Conservation (phyloP, 768 basidiomycete species). For the Naganishia onofrii region DNA sequence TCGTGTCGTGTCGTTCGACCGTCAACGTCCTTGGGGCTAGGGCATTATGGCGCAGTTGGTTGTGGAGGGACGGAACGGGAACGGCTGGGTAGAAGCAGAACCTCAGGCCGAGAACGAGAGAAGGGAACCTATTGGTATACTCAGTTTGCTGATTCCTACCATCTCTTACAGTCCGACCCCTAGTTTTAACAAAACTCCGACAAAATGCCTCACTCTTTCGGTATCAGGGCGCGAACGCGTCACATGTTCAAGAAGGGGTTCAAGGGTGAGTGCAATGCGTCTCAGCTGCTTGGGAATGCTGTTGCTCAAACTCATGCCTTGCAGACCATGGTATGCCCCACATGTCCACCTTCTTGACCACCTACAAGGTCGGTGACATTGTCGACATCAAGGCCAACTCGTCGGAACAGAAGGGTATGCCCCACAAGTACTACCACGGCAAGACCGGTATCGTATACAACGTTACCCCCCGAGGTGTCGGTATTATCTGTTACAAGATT, state of each 20-base stretch:
- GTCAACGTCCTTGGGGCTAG: too few species aligned
- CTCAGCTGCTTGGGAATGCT: conserved; percentile 21
- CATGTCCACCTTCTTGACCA: conserved; percentile 86
- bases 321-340: conserved; percentile 84
- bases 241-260: conserved; percentile 99
- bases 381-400: conserved; percentile 99
- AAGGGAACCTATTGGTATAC: neutral
- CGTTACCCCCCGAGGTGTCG: conserved; percentile 89
- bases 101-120: neutral
- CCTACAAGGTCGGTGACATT: conserved; percentile 94
- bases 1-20: too few species aligned
- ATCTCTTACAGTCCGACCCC: conserved; percentile 13
- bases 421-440: conserved; percentile 57
- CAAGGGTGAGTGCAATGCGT: conserved; percentile 67
- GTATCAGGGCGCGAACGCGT: conserved; percentile 99
- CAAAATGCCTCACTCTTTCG: conserved; percentile 97
- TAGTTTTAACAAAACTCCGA: conserved; percentile 31
- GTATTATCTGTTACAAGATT: conserved; percentile 96
- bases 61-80: too few species aligned
- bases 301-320: neutral
- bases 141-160: neutral
- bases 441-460: conserved; percentile 99
- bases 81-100: neutral
- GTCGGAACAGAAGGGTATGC: conserved; percentile 98
- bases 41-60: too few species aligned